These are phyloP conservation scores for Danielia reshetovae DNA, from an alignment of 805 yeast species.

Conservation along the genomic window DNA sequence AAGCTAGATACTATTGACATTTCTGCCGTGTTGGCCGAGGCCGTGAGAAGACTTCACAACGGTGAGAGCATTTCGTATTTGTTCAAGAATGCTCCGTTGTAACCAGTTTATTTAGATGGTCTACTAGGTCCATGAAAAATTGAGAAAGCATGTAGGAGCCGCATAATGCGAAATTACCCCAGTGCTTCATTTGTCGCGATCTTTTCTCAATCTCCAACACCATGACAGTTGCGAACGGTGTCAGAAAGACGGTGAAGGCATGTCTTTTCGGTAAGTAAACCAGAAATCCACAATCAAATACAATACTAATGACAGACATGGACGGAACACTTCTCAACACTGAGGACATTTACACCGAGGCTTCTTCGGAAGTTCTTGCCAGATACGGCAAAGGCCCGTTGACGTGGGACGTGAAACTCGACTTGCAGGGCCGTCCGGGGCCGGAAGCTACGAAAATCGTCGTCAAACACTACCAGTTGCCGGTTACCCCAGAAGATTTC, in stretches of 20 bases:
- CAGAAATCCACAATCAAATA: neutral
- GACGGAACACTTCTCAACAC: conserved; percentile 92
- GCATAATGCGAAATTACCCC: neutral
- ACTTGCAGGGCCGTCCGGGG: conserved; percentile 91
- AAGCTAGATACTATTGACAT: conserved; percentile 68
- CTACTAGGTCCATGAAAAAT: no score
- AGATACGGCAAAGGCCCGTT: conserved; percentile 72
- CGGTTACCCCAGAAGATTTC: conserved; percentile 65
- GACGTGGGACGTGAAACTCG: conserved; percentile 86
- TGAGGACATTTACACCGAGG: conserved; percentile 85
- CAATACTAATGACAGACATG: conserved; percentile 57
- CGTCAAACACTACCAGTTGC: conserved; percentile 54
- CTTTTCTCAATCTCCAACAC: no score
- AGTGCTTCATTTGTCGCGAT: neutral
- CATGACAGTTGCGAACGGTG: no score
- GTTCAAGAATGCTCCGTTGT: conserved; percentile 60
- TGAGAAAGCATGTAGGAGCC: neutral
- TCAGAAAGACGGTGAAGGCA: conserved; percentile 51
- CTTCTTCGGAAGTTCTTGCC: conserved; percentile 62
- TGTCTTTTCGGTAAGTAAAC: conserved; percentile 63
- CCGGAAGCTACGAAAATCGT: conserved; percentile 62
- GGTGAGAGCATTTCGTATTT: conserved; percentile 83
- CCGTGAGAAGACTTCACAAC: conserved; percentile 78
- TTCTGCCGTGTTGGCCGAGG: conserved; percentile 72
- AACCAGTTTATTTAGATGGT: no score